Percentiles rank a stretch among this genome's conserved stretches.
phyloP scores from a whole-genome alignment of 75 land plant species.

The Larix kaempferi region DNA sequence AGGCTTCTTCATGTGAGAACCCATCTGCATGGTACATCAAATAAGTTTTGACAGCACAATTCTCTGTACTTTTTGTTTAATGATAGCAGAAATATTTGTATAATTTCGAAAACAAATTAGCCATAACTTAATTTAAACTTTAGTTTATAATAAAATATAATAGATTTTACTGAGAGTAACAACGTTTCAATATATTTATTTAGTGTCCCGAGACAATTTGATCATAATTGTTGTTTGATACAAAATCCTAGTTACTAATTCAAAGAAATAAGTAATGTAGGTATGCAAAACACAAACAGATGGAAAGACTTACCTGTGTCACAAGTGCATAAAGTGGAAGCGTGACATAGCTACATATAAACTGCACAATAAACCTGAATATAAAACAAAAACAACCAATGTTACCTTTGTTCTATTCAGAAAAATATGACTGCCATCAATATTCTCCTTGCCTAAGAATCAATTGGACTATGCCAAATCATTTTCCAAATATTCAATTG shows the following conservation, averaged over 20 bases:
- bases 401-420: background rate
- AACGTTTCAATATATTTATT: too few species aligned
- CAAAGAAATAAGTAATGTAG: background rate
- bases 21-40: too few species aligned
- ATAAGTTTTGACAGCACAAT: too few species aligned
- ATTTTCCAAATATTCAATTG: too few species aligned
- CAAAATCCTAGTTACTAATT: too few species aligned
- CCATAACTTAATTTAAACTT: background rate
- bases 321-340: conserved; percentile 85
- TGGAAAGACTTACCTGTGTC: conserved; percentile 44
- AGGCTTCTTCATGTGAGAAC: too few species aligned
- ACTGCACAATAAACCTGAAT: conserved; percentile 49
- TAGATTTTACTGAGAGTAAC: too few species aligned
- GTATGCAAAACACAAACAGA: background rate
- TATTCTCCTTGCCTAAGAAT: too few species aligned
- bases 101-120: background rate
- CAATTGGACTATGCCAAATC: background rate
- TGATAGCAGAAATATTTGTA: background rate
- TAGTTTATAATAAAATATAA: background rate
- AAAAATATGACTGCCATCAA: background rate
- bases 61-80: too few species aligned
- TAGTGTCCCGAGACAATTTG: too few species aligned
- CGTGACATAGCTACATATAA: conserved; percentile 61
- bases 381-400: too few species aligned
- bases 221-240: too few species aligned